Conservation (phyloP, 1,284 basidiomycete genomes). For the Sanghuangporus weigelae region DNA sequence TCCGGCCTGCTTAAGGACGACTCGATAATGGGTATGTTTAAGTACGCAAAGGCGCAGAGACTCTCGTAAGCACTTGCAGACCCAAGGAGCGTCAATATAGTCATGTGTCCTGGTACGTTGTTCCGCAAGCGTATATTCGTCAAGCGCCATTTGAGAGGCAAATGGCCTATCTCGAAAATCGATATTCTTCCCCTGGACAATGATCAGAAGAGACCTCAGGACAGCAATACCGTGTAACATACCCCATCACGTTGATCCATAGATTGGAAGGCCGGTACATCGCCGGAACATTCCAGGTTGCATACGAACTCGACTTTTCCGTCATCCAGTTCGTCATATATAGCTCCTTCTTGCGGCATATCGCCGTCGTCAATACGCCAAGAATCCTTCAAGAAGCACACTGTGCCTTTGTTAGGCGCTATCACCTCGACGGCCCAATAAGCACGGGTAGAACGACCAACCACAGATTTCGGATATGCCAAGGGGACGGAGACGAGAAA, state of each 20-base stretch:
- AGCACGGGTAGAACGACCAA: neutral
- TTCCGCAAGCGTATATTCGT: neutral
- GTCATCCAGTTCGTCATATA: too few species aligned
- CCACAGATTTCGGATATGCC: neutral
- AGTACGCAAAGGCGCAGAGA: too few species aligned
- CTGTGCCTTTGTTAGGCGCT: neutral
- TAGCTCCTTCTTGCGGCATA: too few species aligned
- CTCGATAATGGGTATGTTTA: too few species aligned
- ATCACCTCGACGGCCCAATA: neutral
- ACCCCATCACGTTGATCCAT: too few species aligned
- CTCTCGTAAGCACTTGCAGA: neutral
- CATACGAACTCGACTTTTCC: too few species aligned
- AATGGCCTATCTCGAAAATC: neutral
- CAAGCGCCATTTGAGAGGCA: too few species aligned
- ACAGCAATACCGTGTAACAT: too few species aligned
- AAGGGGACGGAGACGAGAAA: neutral
- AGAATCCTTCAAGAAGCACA: neutral
- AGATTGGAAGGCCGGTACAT: too few species aligned
- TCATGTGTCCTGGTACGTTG: neutral
- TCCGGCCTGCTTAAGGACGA: too few species aligned
- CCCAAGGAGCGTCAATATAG: neutral
- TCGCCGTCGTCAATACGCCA: neutral
- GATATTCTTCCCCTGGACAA: neutral
- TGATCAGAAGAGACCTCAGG: neutral
- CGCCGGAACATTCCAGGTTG: too few species aligned